Percentiles rank a stretch among this genome's conserved stretches.
Conservation (phyloP, 805 yeast species). For the Schwanniomyces pseudopolymorphus region DNA sequence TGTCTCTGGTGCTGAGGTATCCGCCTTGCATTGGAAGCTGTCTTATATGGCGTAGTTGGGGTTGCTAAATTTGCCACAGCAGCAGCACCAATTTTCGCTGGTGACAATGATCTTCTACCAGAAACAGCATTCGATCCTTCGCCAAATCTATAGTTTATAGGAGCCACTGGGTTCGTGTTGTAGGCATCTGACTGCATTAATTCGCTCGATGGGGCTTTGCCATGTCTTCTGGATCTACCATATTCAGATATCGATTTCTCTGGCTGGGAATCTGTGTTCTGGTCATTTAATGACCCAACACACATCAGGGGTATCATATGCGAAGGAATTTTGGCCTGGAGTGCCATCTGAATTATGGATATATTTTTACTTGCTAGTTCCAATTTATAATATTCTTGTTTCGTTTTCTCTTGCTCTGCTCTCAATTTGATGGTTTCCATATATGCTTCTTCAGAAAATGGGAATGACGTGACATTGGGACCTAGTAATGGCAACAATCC, state of each 20-base stretch:
- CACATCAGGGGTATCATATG: conserved; percentile 62
- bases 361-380: conserved; percentile 62
- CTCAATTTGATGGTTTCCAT: conserved; percentile 57
- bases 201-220: not conserved
- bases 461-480: conserved; percentile 50
- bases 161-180: conserved; percentile 32
- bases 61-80: conserved; percentile 56
- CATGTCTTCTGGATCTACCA: conserved; percentile 7
- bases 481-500: conserved; percentile 48
- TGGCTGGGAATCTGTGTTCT: conserved; percentile 8
- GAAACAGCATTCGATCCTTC: conserved; percentile 14
- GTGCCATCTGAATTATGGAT: conserved; percentile 61
- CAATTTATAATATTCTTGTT: conserved; percentile 70
- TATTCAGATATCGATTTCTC: conserved; percentile 5
- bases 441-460: conserved; percentile 57
- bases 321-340: conserved; percentile 62
- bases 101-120: conserved; percentile 51
- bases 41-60: conserved; percentile 33
- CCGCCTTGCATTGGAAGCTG: conserved; percentile 10
- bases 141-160: conserved; percentile 38
- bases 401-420: conserved; percentile 76
- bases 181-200: conserved; percentile 14
- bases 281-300: conserved; percentile 24
- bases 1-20: conserved; percentile 37
- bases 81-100: conserved; percentile 70